Evolutionary conservation across 192 early-diverging fungal genomes (phyloP), one percentile per base, ranked within the genome.

Genomic region (Rhizophlyctis rosea): DNA sequence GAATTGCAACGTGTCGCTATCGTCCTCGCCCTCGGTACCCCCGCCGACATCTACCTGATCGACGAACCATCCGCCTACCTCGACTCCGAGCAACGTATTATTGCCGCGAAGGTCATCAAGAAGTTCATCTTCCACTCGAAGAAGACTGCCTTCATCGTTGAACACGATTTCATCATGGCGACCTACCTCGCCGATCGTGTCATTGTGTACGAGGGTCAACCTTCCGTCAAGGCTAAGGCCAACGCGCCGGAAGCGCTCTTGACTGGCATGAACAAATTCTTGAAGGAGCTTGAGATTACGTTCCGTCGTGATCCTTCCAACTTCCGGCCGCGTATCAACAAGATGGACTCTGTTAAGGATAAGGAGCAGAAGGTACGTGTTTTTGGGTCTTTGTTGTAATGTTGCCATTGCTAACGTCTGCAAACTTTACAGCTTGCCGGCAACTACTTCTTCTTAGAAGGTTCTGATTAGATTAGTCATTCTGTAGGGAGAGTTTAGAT

Each of bases 131-230:
- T 98, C 67, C 91, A 96, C 81, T 82, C 87, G 64, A 93, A 96
- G 76, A 91, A 92, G 82, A 98, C 96, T 7, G 96, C 94, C 27
- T 98, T 98, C 74, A 86, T 98, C 47, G 95, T 98, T 53, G 95
- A 98, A 87, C 95, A 95, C 87, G 95, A 98, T 81, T 96, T 98
- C 71, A 95, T 95, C 71, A 98, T 98, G 96, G 93, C 92, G 9
- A 96, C 94, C 3, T 98, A 98, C 68, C 79, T 98, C 58, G 96
- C 96, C 31, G 93, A 96, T 72, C 86, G 92, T 74, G 94, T 96
- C 24, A 89, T 98, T 71, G 93, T 98, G 7, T 96, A 94, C 75
- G 91, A 92, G 11, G 96, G 94, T 73, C 79, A 62, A 56, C 92
- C 96, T n/a, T 90, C 91, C 1, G 81, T 93, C 34, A 65, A 87